Evolutionary conservation across 495 filamentous ascomycete species (phyloP).

Genomic region (Apodospora peruviana): DNA sequence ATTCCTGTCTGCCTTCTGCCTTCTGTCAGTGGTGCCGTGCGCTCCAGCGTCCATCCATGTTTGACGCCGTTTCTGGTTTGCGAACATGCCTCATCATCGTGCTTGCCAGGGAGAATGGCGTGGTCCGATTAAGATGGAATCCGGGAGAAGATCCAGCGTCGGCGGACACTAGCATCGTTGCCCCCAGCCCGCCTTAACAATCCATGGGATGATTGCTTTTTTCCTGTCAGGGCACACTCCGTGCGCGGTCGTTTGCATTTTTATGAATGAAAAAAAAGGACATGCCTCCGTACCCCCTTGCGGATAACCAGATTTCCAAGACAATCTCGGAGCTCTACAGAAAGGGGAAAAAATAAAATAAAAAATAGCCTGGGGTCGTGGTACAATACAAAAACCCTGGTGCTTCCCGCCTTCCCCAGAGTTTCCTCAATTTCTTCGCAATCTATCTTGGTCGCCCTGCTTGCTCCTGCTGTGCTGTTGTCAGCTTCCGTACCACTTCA

Average conservation of each 20-base stretch:
- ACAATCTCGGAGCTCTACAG: slow-evolving; percentile 2
- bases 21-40: background rate
- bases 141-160: background rate
- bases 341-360: background rate
- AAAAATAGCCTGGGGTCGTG: slow-evolving; percentile 12
- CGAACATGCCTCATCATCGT: slow-evolving; percentile 1
- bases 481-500: background rate
- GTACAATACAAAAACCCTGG: slow-evolving; percentile 4
- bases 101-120: background rate
- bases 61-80: background rate
- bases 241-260: background rate
- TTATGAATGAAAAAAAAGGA: background rate
- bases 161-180: background rate
- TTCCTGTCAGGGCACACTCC: too few relatives aligned
- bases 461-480: background rate
- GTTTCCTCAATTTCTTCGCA: background rate
- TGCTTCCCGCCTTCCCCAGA: slow-evolving; percentile 11
- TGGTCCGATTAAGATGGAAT: background rate
- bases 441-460: background rate
- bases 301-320: background rate
- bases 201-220: slow-evolving; percentile 1
- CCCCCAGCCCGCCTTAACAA: background rate
- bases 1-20: background rate
- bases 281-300: too few relatives aligned
- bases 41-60: background rate